Evolutionary conservation across 2,329 filamentous ascomycete genomes (phyloP), one percentile per base, ranked within the genome.

Genomic region (Fusarium praegraminearum): DNA sequence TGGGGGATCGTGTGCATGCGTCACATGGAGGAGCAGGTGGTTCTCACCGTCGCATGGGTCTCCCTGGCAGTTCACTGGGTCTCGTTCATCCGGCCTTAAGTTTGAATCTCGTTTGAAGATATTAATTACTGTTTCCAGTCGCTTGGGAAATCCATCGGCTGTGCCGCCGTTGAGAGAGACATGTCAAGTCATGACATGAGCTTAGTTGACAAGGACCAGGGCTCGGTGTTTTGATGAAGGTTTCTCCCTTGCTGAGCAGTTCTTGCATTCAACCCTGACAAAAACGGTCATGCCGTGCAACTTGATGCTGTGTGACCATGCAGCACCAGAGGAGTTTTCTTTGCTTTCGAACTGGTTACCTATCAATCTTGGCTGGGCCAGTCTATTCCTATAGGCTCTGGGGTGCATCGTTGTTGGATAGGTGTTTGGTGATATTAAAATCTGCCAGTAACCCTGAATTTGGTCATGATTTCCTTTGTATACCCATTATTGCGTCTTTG

Each of bases 111-210:
- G 51, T 71, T 59, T 56, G 65, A 63, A 32, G 57, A 65, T 67
- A 40, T 20, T 40, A 20, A 40, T 40, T 40, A 28, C 53, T 65
- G 68, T 73, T 71, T 65, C 72, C 70, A 70, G 66, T 70, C 68
- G 62, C 58, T 61, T 74, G 70, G 72, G 60, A 68, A 30, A 28
- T 40, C 46, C 26, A 68, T 72, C 60, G 58, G 65, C 71, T 61
- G 65, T 45, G 53, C 57, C 70, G 59, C 35, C 44, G 38, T 64
- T 63, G 32, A 43, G 57, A 58, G 57, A 54, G 57, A 51, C 24
- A 51, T 40, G 46, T 50, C 46, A 35, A 24, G 49, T 40, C 24
- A 38, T 51, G 35, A 30, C 24, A 51, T 41, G 49, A 28, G 13
- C 32, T 44, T 50, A 50, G 36, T 38, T 50, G 56, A 53, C 52